phyloP scores from a whole-genome alignment of 257 asterid genomes.

The Solanum ahanhuiri region DNA sequence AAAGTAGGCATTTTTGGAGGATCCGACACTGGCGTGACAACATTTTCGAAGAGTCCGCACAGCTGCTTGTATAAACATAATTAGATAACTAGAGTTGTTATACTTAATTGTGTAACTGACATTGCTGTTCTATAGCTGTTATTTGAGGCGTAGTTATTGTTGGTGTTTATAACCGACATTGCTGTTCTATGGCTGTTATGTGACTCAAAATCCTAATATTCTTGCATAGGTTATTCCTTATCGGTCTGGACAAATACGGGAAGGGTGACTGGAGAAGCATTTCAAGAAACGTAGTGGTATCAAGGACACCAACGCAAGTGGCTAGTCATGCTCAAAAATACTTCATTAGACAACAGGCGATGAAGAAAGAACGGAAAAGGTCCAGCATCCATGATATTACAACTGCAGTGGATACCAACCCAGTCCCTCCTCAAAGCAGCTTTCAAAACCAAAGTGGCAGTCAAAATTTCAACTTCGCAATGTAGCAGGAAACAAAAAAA shows the following conservation, averaged over 20 bases:
- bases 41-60: too few species aligned
- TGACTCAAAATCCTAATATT: not conserved
- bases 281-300: constrained; percentile 73
- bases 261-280: constrained; percentile 98
- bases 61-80: too few species aligned
- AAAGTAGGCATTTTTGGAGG: too few species aligned
- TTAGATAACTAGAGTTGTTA: too few species aligned
- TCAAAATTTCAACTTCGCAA: constrained; percentile 27
- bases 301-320: constrained; percentile 89
- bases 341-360: constrained; percentile 62
- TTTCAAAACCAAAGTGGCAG: constrained; percentile 34
- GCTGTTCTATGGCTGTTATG: too few species aligned
- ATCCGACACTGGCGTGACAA: too few species aligned
- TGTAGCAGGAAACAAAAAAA: not conserved
- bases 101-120: too few species aligned
- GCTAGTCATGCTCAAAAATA: constrained; percentile 93
- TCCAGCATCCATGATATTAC: constrained; percentile 90
- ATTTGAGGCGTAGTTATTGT: too few species aligned
- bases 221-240: constrained; percentile 44
- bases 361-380: constrained; percentile 73
- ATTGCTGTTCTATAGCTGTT: too few species aligned
- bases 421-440: constrained; percentile 40
- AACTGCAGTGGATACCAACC: constrained; percentile 38
- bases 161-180: too few species aligned
- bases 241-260: constrained; percentile 67